These are phyloP conservation scores for Ustilago nuda DNA, from an alignment of 1,284 basidiomycete species.

Conservation along the genomic window DNA sequence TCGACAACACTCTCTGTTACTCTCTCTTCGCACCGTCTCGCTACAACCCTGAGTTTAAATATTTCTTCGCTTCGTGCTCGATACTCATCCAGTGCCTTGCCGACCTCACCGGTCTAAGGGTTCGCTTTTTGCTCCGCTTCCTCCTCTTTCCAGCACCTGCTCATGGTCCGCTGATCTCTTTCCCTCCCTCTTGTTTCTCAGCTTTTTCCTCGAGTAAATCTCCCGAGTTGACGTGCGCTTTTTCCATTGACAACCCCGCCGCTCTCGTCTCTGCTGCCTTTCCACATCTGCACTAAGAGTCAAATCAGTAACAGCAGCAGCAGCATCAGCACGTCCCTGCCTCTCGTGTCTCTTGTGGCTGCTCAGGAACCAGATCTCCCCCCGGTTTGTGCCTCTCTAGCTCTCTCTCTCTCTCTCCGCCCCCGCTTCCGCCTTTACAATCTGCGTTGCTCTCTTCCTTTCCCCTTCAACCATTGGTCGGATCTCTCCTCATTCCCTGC, in stretches of 20 bases:
- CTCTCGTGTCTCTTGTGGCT: slow-evolving; percentile 10
- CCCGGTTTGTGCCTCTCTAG: neutral
- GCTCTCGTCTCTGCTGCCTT: neutral
- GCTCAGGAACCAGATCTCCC: slow-evolving; percentile 19
- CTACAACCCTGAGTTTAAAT: neutral
- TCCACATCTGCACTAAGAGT: neutral
- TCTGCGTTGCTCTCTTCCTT: neutral
- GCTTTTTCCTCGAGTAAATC: neutral
- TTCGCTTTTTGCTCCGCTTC: slow-evolving; percentile 2
- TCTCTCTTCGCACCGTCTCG: slow-evolving; percentile 1
- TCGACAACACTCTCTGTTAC: neutral
- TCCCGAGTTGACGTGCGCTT: neutral
- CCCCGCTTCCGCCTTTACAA: slow-evolving; percentile 3
- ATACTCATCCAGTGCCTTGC: neutral
- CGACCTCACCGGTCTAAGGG: slow-evolving; percentile 2
- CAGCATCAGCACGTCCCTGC: neutral
- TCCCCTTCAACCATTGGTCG: neutral
- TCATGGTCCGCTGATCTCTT: slow-evolving; percentile 1
- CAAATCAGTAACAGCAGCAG: neutral
- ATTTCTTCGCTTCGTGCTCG: neutral
- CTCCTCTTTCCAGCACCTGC: neutral
- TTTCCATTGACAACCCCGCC: neutral
- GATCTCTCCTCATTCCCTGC: slow-evolving; percentile 11
- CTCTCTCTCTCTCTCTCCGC: neutral
- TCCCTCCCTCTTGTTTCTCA: neutral